Conservation (phyloP, 2,329 filamentous ascomycete genomes). For the Colletotrichum brevisporum region DNA sequence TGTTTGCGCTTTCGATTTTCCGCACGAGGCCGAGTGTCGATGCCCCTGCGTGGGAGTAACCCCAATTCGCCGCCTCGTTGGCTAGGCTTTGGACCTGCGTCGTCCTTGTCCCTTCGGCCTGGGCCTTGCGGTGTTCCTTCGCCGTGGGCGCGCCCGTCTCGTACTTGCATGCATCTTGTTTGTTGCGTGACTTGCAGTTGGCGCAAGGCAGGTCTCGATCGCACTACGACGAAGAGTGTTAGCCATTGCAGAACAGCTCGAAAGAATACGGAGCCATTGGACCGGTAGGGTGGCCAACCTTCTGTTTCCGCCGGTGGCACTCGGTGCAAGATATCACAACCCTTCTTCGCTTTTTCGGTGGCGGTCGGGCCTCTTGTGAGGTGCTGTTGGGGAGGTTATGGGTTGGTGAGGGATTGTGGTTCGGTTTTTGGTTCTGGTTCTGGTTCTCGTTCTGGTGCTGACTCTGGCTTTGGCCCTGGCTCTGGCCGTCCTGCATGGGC, state of each 20-base stretch:
- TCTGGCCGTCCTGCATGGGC: constrained; percentile 27
- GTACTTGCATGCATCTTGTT: constrained; percentile 69
- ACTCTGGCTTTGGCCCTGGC: background rate
- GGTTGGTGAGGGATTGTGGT: constrained; percentile 18
- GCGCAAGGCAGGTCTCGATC: constrained; percentile 72
- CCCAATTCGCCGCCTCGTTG: constrained; percentile 63
- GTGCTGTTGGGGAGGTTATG: constrained; percentile 13
- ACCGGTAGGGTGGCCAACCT: constrained; percentile 50
- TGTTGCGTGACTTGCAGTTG: constrained; percentile 71
- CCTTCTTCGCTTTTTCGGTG: constrained; percentile 70
- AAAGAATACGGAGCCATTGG: background rate
- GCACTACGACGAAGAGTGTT: constrained; percentile 57
- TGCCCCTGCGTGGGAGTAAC: constrained; percentile 66
- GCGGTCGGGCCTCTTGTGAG: constrained; percentile 48
- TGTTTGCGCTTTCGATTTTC: constrained; percentile 64
- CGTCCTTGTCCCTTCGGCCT: constrained; percentile 41
- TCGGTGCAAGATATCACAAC: constrained; percentile 75
- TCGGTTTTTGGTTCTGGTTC: constrained; percentile 7
- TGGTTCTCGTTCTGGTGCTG: background rate
- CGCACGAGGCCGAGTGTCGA: constrained; percentile 69
- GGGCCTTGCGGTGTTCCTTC: constrained; percentile 52
- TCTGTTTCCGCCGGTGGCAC: constrained; percentile 75
- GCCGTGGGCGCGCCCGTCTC: constrained; percentile 64
- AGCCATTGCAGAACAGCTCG: constrained; percentile 7
- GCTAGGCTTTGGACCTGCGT: constrained; percentile 52